phyloP scores from a whole-genome alignment of 768 basidiomycete species.

The Lentinula detonsa region DNA sequence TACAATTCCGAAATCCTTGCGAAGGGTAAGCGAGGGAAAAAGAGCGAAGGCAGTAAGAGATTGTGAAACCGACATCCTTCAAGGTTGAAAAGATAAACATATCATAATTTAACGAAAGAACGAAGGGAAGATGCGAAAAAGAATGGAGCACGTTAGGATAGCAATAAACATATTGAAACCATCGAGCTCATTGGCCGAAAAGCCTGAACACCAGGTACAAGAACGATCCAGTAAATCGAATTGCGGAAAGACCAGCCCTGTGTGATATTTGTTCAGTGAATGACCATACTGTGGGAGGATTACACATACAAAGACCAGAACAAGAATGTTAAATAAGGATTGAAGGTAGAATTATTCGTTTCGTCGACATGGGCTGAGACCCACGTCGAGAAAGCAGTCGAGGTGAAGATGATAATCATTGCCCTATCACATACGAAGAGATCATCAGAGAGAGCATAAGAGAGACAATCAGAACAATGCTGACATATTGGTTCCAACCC shows the following conservation, averaged over 20 bases:
- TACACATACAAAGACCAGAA: constrained; percentile 52
- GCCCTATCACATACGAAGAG: constrained; percentile 29
- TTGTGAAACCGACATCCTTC: not conserved
- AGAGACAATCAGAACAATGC: constrained; percentile 17
- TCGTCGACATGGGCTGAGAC: constrained; percentile 50
- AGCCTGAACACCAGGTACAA: constrained; percentile 76
- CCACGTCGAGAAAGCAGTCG: constrained; percentile 71
- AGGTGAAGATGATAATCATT: constrained; percentile 73
- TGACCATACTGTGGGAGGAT: not conserved
- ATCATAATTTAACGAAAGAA: not conserved
- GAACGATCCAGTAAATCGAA: constrained; percentile 76
- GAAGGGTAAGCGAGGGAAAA: not conserved
- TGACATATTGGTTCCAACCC: constrained; percentile 84
- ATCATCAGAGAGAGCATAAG: not conserved
- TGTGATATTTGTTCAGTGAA: not conserved
- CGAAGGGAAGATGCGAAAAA: not conserved
- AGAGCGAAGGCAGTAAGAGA: not conserved
- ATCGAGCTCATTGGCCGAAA: constrained; percentile 32
- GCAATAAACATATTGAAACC: not conserved
- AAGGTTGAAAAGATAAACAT: not conserved
- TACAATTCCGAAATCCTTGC: not conserved
- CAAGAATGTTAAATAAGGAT: constrained; percentile 84
- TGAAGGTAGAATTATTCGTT: constrained; percentile 57
- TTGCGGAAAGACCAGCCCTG: constrained; percentile 73
- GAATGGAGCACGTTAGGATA: not conserved